Evolutionary conservation across 129 eudicot genomes (phyloP).

Genomic region (Saposhnikovia divaricata): DNA sequence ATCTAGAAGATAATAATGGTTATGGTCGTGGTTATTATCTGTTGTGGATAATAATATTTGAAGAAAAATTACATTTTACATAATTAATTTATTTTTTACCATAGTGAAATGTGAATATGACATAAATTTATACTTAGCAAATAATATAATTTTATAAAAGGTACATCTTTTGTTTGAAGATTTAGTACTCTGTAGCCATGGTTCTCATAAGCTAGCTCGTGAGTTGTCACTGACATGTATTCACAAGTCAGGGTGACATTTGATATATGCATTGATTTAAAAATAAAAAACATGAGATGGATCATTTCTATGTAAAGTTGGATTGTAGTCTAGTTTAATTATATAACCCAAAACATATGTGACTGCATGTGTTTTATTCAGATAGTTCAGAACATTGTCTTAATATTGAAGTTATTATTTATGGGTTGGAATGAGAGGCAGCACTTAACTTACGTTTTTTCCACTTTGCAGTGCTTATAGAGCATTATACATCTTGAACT

Average conservation of each 20-base stretch:
- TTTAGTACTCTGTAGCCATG: neutral
- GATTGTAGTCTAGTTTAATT: neutral
- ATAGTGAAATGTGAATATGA: neutral
- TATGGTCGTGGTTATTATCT: neutral
- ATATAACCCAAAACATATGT: neutral
- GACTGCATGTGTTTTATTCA: neutral
- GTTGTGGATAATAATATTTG: neutral
- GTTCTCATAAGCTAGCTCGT: neutral
- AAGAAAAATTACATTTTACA: too few relatives aligned
- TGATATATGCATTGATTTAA: neutral
- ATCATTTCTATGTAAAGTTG: neutral
- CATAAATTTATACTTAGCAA: neutral
- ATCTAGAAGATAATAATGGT: neutral
- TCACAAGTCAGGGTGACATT: neutral
- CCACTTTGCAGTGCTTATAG: constrained; percentile 75
- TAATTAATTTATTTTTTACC: neutral
- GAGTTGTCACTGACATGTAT: neutral
- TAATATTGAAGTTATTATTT: neutral
- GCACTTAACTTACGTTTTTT: constrained; percentile 1
- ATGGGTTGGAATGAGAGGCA: neutral
- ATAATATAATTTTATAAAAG: neutral
- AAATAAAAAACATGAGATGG: neutral
- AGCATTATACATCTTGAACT: constrained; percentile 74
- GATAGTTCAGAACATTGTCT: neutral
- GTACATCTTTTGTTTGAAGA: neutral